A percentile compares a stretch with the other conserved stretches of the same genome.
Evolutionary conservation across 495 filamentous ascomycete species (phyloP).

Genomic region (Talaromyces adpressus): DNA sequence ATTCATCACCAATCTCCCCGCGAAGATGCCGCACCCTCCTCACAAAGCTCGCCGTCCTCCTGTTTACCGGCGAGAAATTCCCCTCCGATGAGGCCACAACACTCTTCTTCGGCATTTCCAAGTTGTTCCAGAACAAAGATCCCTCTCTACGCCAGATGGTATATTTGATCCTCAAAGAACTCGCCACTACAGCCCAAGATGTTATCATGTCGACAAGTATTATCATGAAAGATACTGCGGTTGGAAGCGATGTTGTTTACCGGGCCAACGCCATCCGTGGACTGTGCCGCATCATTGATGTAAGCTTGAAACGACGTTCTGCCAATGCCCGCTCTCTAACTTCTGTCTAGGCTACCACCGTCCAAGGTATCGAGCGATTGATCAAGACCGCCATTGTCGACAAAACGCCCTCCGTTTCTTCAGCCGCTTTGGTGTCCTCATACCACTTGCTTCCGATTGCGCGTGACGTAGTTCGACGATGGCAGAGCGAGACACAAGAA

Average conservation of each 20-base stretch:
- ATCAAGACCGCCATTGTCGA: slow-evolving; percentile 99
- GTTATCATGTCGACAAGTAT: slow-evolving; percentile 99
- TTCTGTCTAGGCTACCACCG: slow-evolving; percentile 70
- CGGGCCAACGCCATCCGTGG: slow-evolving; percentile 95
- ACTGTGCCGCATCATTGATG: slow-evolving; percentile 95
- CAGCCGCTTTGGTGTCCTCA: slow-evolving; percentile 91
- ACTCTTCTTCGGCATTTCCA: slow-evolving; percentile 98
- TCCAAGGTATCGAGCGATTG: slow-evolving; percentile 94
- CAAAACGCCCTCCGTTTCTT: slow-evolving; percentile 96
- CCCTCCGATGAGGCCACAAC: slow-evolving; percentile 95
- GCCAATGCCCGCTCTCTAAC: slow-evolving; percentile 10
- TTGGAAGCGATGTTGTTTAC: slow-evolving; percentile 91
- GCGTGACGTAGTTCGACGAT: slow-evolving; percentile 89
- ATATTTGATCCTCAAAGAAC: slow-evolving; percentile 94
- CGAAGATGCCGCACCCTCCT: slow-evolving; percentile 91
- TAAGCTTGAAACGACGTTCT: slow-evolving; percentile 32
- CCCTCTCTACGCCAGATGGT: slow-evolving; percentile 98
- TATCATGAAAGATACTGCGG: slow-evolving; percentile 99
- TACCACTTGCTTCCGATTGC: slow-evolving; percentile 97
- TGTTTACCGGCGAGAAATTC: slow-evolving; percentile 96
- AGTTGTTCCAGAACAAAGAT: slow-evolving; percentile 99
- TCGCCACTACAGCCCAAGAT: slow-evolving; percentile 93
- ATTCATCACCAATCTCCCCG: slow-evolving; percentile 89
- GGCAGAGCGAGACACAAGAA: slow-evolving; percentile 98
- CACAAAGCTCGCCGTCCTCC: slow-evolving; percentile 93